phyloP scores from a whole-genome alignment of 495 filamentous ascomycete species.

The Hypoxylon lenormandii region DNA sequence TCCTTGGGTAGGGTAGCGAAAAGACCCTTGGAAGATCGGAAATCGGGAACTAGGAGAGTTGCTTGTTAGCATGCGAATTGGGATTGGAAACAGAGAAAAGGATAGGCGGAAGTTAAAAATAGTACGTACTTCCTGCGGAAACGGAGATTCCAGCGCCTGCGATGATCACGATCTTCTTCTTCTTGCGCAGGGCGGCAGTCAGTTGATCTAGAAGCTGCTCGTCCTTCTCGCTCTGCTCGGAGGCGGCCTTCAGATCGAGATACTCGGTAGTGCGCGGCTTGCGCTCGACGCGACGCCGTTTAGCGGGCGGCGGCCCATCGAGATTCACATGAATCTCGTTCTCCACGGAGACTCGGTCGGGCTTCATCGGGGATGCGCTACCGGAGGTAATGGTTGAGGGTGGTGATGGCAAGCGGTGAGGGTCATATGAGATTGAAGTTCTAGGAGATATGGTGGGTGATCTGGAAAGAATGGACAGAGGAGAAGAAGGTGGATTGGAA shows the following conservation, averaged over 20 bases:
- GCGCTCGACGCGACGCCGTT: constrained; percentile 76
- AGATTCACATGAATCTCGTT: constrained; percentile 64
- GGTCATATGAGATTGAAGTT: constrained; percentile 36
- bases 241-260: constrained; percentile 72
- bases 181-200: constrained; percentile 80
- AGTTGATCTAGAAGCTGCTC: constrained; percentile 72
- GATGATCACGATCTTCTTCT: constrained; percentile 95
- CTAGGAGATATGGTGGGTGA: constrained; percentile 65
- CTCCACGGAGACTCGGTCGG: constrained; percentile 49
- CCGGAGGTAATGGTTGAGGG: constrained; percentile 63
- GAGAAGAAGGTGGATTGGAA: constrained; percentile 61
- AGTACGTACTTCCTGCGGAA: constrained; percentile 87
- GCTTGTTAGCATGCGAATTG: constrained; percentile 42
- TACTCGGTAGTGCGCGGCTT: constrained; percentile 81
- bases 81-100: constrained; percentile 3
- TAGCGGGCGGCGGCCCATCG: constrained; percentile 75
- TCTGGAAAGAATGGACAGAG: constrained; percentile 61
- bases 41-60: constrained; percentile 82
- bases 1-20: constrained; percentile 85
- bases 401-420: constrained; percentile 52
- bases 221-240: constrained; percentile 59
- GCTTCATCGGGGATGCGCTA: constrained; percentile 58
- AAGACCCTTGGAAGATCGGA: constrained; percentile 87
- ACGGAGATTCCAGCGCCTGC: constrained; percentile 97
- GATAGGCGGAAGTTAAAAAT: constrained; percentile 6